Base-by-base conservation (phyloP, 768 basidiomycete species). In the Lentinula aciculospora region DNA sequence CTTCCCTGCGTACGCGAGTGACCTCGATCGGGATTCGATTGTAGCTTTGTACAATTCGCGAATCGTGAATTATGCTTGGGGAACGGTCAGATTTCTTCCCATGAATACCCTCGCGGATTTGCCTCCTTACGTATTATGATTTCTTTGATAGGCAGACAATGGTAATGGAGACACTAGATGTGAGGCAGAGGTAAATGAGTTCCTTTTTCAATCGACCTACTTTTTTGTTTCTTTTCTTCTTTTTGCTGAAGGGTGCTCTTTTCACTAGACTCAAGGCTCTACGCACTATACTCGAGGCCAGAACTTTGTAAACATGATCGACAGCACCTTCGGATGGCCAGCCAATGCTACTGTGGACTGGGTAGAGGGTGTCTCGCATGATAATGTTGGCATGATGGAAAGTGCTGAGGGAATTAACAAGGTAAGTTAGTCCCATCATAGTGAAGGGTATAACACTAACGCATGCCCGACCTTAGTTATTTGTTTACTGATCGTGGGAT, bases 351-450 rank as follows among this genome's bases (percentile, higher is more conserved):
- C 58, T 44, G 34, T 56, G 1, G 58, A 59, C 29, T 59, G 53
- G 40, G 34, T 59, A 17, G 29, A 48, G 19, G 58, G 58, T 25
- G 58, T 59, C 2, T 50, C 53, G 4, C 58, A 59, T 34, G 53
- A 59, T 28, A 55, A 56, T 23, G 53, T 36, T 13, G 42, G 34
- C n/a, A 59, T 59, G 58, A 46, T 55, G 44, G 40, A 59, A 19
- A 59, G 58, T 37, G 45, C 8, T 13, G 42, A 42, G 36, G 53
- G 53, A n/a, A 23, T 55, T 9, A n/a, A 59, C 27, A 59, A 56
- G 44, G 58, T 59, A 34, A 21, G 57, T 28, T 49, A 9, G 12
- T 1, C 19, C 27, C 47, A 28, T 28, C 32, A n/a, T n/a, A n/a
- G n/a, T n/a, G n/a, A n/a, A n/a, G n/a, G n/a, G n/a, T n/a, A n/a